Conservation (phyloP, 208 protist genomes). For the Borovskyia barvae region DNA sequence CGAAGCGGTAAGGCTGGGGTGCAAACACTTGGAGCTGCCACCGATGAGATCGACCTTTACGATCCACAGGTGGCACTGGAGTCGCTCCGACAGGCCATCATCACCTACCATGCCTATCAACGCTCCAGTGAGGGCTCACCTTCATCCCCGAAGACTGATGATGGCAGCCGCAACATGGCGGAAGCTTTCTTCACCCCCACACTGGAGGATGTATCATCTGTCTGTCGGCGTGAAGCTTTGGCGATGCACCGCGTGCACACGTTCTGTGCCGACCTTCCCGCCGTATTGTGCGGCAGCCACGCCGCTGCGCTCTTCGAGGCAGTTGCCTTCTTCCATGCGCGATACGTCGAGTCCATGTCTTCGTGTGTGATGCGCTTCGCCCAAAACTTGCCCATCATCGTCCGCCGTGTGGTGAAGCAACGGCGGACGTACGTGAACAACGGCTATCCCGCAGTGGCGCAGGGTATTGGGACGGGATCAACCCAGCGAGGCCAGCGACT, state of each 20-base stretch:
- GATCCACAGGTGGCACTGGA: conserved; percentile 53
- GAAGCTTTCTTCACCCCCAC: conserved; percentile 48
- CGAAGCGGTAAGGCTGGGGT: background rate
- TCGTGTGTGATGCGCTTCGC: conserved; percentile 75
- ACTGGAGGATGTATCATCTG: conserved; percentile 72
- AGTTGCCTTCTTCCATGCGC: conserved; percentile 75
- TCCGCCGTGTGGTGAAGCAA: conserved; percentile 73
- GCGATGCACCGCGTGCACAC: conserved; percentile 61
- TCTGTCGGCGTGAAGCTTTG: conserved; percentile 62
- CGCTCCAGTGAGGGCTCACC: conserved; percentile 3
- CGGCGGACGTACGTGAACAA: conserved; percentile 51
- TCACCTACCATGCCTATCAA: conserved; percentile 43
- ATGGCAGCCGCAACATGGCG: too few species aligned
- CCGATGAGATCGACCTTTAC: conserved; percentile 17
- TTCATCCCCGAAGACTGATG: background rate
- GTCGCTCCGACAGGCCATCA: conserved; percentile 56
- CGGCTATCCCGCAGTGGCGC: conserved; percentile 27
- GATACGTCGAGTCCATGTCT: conserved; percentile 69
- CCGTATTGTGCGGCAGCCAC: conserved; percentile 60
- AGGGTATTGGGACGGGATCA: conserved; percentile 61
- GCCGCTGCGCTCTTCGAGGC: conserved; percentile 77
- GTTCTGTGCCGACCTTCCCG: conserved; percentile 71
- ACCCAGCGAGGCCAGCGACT: conserved; percentile 62
- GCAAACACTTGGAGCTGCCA: background rate
- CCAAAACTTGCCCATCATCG: conserved; percentile 77